phyloP scores from a whole-genome alignment of 148 eudicot species.

The Simmondsia chinensis region DNA sequence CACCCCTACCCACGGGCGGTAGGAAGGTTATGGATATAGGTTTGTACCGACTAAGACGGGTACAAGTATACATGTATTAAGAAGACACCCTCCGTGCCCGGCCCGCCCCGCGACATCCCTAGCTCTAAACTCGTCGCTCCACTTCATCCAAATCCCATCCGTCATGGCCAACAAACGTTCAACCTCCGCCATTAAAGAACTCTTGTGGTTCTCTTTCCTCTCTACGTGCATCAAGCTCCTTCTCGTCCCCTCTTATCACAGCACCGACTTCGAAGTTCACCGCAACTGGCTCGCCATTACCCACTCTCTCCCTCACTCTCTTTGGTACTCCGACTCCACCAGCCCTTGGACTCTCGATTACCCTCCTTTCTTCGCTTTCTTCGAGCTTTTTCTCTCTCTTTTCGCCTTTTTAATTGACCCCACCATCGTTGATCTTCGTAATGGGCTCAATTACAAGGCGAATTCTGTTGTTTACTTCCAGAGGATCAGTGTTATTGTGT shows the following conservation, averaged over 20 bases:
- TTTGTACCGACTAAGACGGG: no score
- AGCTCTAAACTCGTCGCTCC: no score
- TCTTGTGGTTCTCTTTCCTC: conserved; percentile 45
- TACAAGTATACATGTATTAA: no score
- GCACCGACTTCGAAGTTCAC: conserved; percentile 96
- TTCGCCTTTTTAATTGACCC: conserved; percentile 52
- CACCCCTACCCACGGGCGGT: no score
- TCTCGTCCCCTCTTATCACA: conserved; percentile 69
- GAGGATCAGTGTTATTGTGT: conserved; percentile 42
- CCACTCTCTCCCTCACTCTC: conserved; percentile 56
- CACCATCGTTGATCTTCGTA: conserved; percentile 39
- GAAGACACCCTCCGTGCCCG: no score
- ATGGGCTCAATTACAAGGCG: conserved; percentile 47
- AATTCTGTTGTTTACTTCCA: conserved; percentile 41
- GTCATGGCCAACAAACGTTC: conserved; percentile 17
- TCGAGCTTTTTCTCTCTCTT: conserved; percentile 54
- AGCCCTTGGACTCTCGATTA: conserved; percentile 92
- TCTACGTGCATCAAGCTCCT: conserved; percentile 60
- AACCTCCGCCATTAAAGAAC: conserved; percentile 8
- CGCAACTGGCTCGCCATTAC: conserved; percentile 91
- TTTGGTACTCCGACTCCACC: conserved; percentile 69
- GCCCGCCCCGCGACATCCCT: no score
- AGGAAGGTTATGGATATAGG: no score
- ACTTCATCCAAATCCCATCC: background rate
- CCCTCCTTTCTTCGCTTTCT: conserved; percentile 88